Base-by-base conservation (phyloP, 257 asterid species). In the Echium plantagineum region DNA sequence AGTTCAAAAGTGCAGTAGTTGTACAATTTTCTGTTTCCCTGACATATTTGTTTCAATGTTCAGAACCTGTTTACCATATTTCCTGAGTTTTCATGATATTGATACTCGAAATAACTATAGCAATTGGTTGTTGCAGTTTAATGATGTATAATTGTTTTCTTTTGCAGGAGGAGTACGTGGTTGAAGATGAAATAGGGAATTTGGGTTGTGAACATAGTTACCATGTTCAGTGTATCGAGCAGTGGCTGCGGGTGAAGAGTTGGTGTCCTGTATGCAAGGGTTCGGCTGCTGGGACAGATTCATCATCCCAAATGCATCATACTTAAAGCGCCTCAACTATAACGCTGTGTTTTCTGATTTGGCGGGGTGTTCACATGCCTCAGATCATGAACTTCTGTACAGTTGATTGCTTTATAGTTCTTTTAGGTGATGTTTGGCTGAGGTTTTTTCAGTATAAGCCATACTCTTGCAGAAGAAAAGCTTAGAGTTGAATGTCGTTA, bases 181-280 rank as follows among this genome's bases (percentile, higher is more conserved):
- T 16, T 0, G 96, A 84, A 58, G 95, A 88, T 63, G 90, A 83
- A 77, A 70, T 79, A 0, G 98, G 93, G 66, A 78, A 70, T 69
- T 61, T 88, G 77, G 77, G 65, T 16, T 91, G 98, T 68, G 70
- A 72, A 19, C 98, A 91, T 59, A 85, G 90, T 15, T 88, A 63
- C 66, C 98, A 91, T 56, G 62, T 60, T 28, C 32, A 21, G 0
- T 91, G 98, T 77, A 71, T 91, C 66, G 64, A 63, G 66, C 80
- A 85, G 65, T 91, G 98, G 98, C 51, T 91, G 64, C 75, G 71
- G 74, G 55, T 80, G 51, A 91, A 88, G 83, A 91, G 82, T 70
- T 88, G 96, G 94, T 88, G 98, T 72, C 98, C 98, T 20, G 71
- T 91, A 64, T 91, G 98, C 85, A 91, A 91, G 86, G 72, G 82